Conservation (phyloP, 1,284 basidiomycete genomes). For the Pseudozyma sp. region DNA sequence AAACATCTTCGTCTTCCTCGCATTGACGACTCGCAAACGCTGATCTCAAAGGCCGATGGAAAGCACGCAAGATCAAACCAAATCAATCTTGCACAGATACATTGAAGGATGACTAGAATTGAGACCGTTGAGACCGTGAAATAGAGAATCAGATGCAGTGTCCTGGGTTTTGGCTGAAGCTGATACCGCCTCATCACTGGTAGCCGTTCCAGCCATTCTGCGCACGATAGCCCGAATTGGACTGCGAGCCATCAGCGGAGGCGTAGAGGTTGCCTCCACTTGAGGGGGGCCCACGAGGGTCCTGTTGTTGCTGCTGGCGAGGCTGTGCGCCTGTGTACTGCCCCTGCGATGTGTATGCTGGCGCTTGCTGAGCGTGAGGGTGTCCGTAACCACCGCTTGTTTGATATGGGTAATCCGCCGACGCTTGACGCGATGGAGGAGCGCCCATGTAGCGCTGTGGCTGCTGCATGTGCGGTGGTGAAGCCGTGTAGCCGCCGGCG, state of each 20-base stretch:
- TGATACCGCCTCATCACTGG: conserved; percentile 15
- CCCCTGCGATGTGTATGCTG: conserved; percentile 15
- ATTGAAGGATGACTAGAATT: not conserved
- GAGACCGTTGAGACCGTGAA: not conserved
- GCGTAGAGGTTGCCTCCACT: conserved; percentile 30
- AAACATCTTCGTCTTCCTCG: too few relatives aligned
- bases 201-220: conserved; percentile 20
- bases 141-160: not conserved
- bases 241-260: conserved; percentile 24
- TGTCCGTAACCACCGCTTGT: conserved; percentile 17
- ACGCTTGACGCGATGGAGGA: conserved; percentile 26
- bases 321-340: conserved; percentile 12
- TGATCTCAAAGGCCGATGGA: too few relatives aligned
- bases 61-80: too few relatives aligned
- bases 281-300: conserved; percentile 28
- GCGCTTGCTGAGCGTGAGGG: conserved; percentile 17
- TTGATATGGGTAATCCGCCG: conserved; percentile 41
- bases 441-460: conserved; percentile 27
- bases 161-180: not conserved
- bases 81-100: not conserved
- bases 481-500: conserved; percentile 23
- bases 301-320: conserved; percentile 26
- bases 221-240: conserved; percentile 17
- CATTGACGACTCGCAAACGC: too few relatives aligned
- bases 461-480: conserved; percentile 28